phyloP scores from a whole-genome alignment of 768 basidiomycete species.

The Mycena maculata region DNA sequence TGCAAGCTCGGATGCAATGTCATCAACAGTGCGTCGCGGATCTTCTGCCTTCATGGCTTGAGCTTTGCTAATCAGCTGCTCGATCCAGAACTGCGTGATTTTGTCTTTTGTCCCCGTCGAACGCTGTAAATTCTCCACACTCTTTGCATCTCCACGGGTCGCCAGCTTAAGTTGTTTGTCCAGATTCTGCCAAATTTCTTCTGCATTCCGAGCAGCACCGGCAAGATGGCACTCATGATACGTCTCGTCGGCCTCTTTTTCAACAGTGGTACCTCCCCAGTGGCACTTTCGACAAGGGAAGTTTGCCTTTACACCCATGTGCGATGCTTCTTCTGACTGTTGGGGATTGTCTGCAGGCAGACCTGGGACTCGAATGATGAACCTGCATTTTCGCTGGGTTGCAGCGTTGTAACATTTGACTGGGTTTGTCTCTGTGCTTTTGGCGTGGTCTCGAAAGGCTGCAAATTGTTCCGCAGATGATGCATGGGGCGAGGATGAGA shows the following conservation, averaged over 20 bases:
- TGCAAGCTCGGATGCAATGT: not conserved
- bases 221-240: too few species aligned
- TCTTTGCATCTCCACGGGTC: not conserved
- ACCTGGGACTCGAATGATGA: constrained; percentile 19
- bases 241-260: too few species aligned
- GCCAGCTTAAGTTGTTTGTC: constrained; percentile 10
- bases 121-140: constrained; percentile 1
- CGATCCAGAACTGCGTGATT: constrained; percentile 26
- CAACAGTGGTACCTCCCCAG: too few species aligned
- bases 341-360: constrained; percentile 38
- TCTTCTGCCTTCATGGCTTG: not conserved
- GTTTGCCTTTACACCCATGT: too few species aligned
- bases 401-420: constrained; percentile 22
- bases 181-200: constrained; percentile 4
- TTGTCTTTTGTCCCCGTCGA: constrained; percentile 26
- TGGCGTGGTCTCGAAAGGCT: constrained; percentile 14
- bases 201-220: too few species aligned
- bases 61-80: not conserved
- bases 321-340: constrained; percentile 34
- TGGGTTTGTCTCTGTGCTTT: constrained; percentile 18
- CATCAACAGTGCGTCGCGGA: not conserved
- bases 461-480: constrained; percentile 15
- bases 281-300: too few species aligned
- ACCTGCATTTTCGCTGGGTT: constrained; percentile 7
- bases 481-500: too few species aligned